Percentiles rank a stretch among this genome's conserved stretches.
Evolutionary conservation across 768 basidiomycete genomes (phyloP).

Genomic region (Boletus coccyginus): DNA sequence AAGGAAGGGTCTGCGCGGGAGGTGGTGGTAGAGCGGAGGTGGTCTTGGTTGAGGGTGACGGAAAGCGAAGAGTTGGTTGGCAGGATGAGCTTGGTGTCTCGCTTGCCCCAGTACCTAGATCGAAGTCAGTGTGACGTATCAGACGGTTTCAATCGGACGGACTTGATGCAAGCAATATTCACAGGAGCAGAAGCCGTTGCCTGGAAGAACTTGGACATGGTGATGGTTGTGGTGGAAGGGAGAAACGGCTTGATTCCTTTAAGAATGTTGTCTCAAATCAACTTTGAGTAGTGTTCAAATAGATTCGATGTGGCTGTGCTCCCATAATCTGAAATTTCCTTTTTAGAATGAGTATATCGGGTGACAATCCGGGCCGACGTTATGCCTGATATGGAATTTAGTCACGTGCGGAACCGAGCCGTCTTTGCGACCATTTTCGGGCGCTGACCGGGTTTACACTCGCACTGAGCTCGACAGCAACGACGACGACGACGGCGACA

Average conservation of each 20-base stretch:
- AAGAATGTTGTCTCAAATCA: slow-evolving; percentile 6
- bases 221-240: slow-evolving; percentile 14
- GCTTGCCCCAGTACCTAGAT: slow-evolving; percentile 96
- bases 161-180: slow-evolving; percentile 99
- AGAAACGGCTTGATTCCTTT: background rate
- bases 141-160: slow-evolving; percentile 16
- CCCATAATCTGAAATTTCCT: slow-evolving; percentile 8
- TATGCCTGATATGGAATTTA: slow-evolving; percentile 13
- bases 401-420: slow-evolving; percentile 20
- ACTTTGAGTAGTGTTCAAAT: background rate
- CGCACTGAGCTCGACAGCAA: slow-evolving; percentile 17
- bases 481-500: slow-evolving; percentile 16
- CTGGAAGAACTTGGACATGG: slow-evolving; percentile 62
- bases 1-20: slow-evolving; percentile 80
- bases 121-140: slow-evolving; percentile 3
- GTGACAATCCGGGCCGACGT: slow-evolving; percentile 11
- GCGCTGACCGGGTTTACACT: slow-evolving; percentile 25
- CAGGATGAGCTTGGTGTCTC: slow-evolving; percentile 90
- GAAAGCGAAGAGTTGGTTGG: slow-evolving; percentile 99
- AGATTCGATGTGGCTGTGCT: slow-evolving; percentile 22
- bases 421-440: slow-evolving; percentile 22
- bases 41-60: slow-evolving; percentile 94
- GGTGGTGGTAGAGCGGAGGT: slow-evolving; percentile 90
- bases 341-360: slow-evolving; percentile 2
- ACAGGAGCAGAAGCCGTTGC: slow-evolving; percentile 92